These are phyloP conservation scores for Globisporangium sylvaticum DNA, from an alignment of 352 stramenopile genomes.

Conservation along the genomic window DNA sequence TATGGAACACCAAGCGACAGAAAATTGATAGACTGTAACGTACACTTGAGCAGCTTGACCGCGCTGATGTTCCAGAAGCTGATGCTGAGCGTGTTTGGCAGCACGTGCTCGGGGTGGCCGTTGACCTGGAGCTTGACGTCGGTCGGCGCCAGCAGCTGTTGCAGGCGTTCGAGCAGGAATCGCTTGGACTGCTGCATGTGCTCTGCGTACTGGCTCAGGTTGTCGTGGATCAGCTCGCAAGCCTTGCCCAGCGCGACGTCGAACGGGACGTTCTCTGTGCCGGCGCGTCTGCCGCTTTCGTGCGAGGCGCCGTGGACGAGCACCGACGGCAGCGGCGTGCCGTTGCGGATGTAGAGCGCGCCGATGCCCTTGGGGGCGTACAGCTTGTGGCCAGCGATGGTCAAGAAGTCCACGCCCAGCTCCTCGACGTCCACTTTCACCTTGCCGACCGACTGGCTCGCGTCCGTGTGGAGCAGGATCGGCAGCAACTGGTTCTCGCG, in stretches of 20 bases:
- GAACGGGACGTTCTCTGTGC: slow-evolving; percentile 96
- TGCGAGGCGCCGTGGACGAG: slow-evolving; percentile 91
- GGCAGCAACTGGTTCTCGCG: slow-evolving; percentile 22
- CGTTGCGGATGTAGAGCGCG: slow-evolving; percentile 66
- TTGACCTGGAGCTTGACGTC: slow-evolving; percentile 77
- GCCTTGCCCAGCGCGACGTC: slow-evolving; percentile 92
- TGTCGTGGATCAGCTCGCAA: slow-evolving; percentile 55
- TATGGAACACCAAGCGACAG: too few species aligned
- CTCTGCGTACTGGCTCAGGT: slow-evolving; percentile 65
- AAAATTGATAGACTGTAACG: too few species aligned
- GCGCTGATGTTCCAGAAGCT: slow-evolving; percentile 88
- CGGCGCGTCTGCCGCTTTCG: slow-evolving; percentile 90
- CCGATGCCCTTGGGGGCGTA: slow-evolving; percentile 94
- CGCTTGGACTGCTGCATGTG: slow-evolving; percentile 65
- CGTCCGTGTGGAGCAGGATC: slow-evolving; percentile 96
- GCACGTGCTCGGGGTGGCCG: slow-evolving; percentile 67
- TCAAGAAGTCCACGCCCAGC: slow-evolving; percentile 92
- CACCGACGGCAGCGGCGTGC: slow-evolving; percentile 38
- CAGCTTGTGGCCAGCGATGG: slow-evolving; percentile 97
- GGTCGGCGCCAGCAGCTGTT: slow-evolving; percentile 36
- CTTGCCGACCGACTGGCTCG: slow-evolving; percentile 95
- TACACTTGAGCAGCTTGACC: slow-evolving; percentile 79
- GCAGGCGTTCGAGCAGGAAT: slow-evolving; percentile 47
- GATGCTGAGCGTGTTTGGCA: slow-evolving; percentile 97
- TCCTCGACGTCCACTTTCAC: slow-evolving; percentile 80